Evolutionary conservation across 2,329 filamentous ascomycete species (phyloP), one percentile per base, ranked within the genome.

Genomic region (Neophaeococcomyces mojaviensis): DNA sequence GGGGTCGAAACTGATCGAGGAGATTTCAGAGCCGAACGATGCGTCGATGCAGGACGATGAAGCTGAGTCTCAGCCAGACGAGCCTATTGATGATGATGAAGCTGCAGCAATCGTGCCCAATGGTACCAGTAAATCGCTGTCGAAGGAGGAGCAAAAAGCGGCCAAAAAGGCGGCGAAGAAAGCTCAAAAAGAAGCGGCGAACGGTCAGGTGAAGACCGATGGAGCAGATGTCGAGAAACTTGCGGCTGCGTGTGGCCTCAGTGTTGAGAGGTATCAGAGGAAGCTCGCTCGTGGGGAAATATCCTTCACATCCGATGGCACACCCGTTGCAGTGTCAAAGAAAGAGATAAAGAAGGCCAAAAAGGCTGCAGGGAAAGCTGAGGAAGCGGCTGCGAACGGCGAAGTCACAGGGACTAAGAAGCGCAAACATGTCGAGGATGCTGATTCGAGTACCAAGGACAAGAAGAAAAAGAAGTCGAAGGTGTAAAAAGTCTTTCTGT

Each of bases 211-310:
- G 5, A 42, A 39, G 12, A 43, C 49, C 15, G 70, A 71, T 42
- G 63, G 62, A 19, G 56, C 55, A 19, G 70, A 74, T 47, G 46
- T 78, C 65, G 53, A 79, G 73, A 61, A 74, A 67, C 64, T 82
- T 37, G 85, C 85, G 33, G 78, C 76, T 49, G 73, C 77, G 55
- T 78, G 82, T 7, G 84, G 83, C 50, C 71, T 88, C 49, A 84
- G 81, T 6, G 77, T 85, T 44, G 79, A 79, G 70, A 84, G 86
- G 68, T 88, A 88, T 69, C 81, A 84, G 72, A 76, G 82, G 64
- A 88, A 88, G 74, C 80, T 80, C 55, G 84, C 86, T 67, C 77
- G 82, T 51, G 85, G 85, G 31, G 82, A 88, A 59, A 83, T 88
- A 53, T 72, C 79, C 61, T 69, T 88, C 53, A 74, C 74, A 56